Evolutionary conservation across 2,329 filamentous ascomycete genomes (phyloP), one percentile per base, ranked within the genome.

Genomic region (Dactylella cylindrospora): DNA sequence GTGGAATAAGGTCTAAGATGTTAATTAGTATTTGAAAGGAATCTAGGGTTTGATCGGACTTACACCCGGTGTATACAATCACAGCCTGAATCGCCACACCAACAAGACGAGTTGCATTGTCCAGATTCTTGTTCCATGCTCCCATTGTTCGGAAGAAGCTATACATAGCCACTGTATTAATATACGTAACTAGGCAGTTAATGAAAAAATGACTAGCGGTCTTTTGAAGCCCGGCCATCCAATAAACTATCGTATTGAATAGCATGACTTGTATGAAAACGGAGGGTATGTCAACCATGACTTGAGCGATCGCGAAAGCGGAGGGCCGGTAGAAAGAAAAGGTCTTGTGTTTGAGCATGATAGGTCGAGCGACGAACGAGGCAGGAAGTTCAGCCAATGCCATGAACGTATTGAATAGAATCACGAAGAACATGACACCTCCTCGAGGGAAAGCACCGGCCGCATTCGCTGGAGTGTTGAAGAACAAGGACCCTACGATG

Each of bases 1-100:
- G 90, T 70, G 90, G 88, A 59, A 95, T 91, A 33, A 94, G 74
- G 72, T 93, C 50, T 54, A 29, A n/a, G 22, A 29, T 17, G 15
- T 28, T 28, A 33, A 31, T 33, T 8, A 35, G 22, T 3, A 8
- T 20, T 20, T n/a, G 28, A 31, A 2, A 75, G 72, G 19, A 85
- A 78, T 80, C 81, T 84, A 0, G 78, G 77, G 32, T 81, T 79
- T 82, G 84, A 84, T 60, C 80, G 74, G 17, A 84, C 69, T 84
- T 75, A 70, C 82, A 85, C 10, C 83, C 83, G 2, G 77, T 82
- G 70, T 85, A 86, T 32, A 84, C 78, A 47, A 84, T 72, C 7
- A 79, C 70, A 0, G 78, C 77, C 25, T 78, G 76, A 9, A 79
- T 74, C 0, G 74, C 70, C 43, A 78, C 71, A 25, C 77, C 76